Conservation (phyloP, 2,329 filamentous ascomycete species). For the Colletotrichum tabaci region DNA sequence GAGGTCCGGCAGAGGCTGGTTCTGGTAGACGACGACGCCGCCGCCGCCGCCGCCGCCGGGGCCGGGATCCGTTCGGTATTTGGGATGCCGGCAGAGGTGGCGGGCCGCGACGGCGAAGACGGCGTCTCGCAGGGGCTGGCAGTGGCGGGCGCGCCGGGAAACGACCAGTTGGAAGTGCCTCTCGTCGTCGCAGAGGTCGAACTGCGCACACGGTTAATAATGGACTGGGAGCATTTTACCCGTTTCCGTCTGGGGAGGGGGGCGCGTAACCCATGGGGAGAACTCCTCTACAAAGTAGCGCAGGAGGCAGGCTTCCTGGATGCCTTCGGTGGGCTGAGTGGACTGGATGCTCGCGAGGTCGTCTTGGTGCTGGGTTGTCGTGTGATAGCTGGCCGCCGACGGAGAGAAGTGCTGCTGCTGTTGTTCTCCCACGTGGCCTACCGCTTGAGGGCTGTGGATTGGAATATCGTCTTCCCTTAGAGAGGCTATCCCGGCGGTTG, state of each 20-base stretch:
- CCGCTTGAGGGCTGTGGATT: constrained; percentile 30
- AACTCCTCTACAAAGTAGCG: constrained; percentile 58
- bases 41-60: too few species aligned
- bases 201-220: constrained; percentile 46
- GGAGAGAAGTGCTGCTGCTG: constrained; percentile 11
- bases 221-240: fast-evolving
- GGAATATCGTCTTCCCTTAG: constrained; percentile 7
- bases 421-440: constrained; percentile 22
- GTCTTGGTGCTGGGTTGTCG: neutral
- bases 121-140: constrained; percentile 56
- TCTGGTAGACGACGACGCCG: constrained; percentile 52
- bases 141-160: constrained; percentile 52
- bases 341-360: neutral
- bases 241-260: too few species aligned
- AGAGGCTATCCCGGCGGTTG: constrained; percentile 3
- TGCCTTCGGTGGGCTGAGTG: constrained; percentile 37
- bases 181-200: constrained; percentile 58
- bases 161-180: constrained; percentile 58
- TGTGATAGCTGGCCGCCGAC: constrained; percentile 18
- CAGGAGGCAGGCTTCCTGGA: constrained; percentile 56
- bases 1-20: constrained; percentile 54
- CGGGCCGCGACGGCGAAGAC: constrained; percentile 59
- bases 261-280: constrained; percentile 54
- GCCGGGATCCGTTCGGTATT: constrained; percentile 54
- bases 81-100: constrained; percentile 55